Conservation (phyloP, 441 rosid species). For the Cnidoscolus chayamansa region DNA sequence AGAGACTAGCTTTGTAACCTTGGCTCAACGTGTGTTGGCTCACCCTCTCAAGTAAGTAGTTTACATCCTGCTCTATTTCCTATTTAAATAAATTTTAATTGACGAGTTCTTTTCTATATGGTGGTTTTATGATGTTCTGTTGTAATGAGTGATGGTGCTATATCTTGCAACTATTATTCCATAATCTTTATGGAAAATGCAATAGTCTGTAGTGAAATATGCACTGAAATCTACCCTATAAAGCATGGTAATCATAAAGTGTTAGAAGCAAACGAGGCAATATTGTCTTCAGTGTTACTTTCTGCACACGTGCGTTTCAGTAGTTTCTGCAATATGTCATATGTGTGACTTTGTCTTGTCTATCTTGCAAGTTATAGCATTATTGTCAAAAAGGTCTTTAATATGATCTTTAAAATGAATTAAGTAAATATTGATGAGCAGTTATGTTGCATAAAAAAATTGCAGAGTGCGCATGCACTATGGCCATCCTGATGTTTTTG, state of each 20-base stretch:
- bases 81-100: background rate
- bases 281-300: background rate
- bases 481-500: constrained; percentile 99
- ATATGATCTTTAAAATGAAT: background rate
- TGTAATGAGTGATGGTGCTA: background rate
- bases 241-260: background rate
- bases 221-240: background rate
- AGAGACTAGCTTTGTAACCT: constrained; percentile 96
- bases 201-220: background rate
- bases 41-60: constrained; percentile 84
- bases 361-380: background rate
- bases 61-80: background rate
- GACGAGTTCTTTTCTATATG: background rate
- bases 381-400: background rate
- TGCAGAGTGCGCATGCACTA: constrained; percentile 98
- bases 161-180: background rate
- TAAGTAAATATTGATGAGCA: constrained; percentile 9
- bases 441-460: constrained; percentile 26
- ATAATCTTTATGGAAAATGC: background rate
- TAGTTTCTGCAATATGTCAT: background rate
- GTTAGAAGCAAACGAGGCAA: background rate
- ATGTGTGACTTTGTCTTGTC: background rate
- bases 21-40: constrained; percentile 95
- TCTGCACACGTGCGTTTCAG: background rate
- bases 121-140: background rate